phyloP scores from a whole-genome alignment of 805 yeast species.

The Candida saitoana region DNA sequence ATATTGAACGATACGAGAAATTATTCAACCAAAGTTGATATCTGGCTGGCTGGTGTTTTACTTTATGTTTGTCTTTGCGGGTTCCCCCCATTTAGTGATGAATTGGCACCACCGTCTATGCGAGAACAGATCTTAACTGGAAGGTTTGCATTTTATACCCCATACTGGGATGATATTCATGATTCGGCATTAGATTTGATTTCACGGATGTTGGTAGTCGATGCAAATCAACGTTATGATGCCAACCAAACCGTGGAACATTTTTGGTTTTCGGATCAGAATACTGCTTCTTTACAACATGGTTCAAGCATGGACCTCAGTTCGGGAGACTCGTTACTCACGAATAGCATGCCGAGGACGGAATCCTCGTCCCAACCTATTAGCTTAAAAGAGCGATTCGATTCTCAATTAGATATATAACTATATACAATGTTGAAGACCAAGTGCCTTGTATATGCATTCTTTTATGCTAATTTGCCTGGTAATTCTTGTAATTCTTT shows the following conservation, averaged over 20 bases:
- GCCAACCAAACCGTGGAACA: constrained; percentile 38
- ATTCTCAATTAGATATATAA: constrained; percentile 1
- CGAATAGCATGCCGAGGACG: constrained; percentile 1
- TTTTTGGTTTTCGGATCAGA: constrained; percentile 39
- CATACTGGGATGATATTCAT: constrained; percentile 71
- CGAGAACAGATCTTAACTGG: constrained; percentile 68
- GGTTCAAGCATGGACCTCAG: not conserved
- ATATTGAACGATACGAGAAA: constrained; percentile 52
- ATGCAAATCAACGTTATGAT: constrained; percentile 42
- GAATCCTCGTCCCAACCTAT: constrained; percentile 3
- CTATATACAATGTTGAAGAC: constrained; percentile 1
- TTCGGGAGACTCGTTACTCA: not conserved
- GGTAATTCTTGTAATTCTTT: constrained; percentile 5
- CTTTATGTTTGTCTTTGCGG: constrained; percentile 78
- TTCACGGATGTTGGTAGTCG: constrained; percentile 53
- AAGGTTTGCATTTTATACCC: constrained; percentile 69
- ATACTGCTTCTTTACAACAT: not conserved
- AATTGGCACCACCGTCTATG: constrained; percentile 75
- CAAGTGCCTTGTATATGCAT: too few species aligned
- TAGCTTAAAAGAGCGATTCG: constrained; percentile 3
- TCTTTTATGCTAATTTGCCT: constrained; percentile 4
- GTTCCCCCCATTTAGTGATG: constrained; percentile 82
- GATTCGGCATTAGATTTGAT: constrained; percentile 66
- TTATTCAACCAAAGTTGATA: constrained; percentile 69
- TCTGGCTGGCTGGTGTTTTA: constrained; percentile 81